Base-by-base conservation (phyloP, 192 early-diverging fungal species). In the Coemansia sp. region DNA sequence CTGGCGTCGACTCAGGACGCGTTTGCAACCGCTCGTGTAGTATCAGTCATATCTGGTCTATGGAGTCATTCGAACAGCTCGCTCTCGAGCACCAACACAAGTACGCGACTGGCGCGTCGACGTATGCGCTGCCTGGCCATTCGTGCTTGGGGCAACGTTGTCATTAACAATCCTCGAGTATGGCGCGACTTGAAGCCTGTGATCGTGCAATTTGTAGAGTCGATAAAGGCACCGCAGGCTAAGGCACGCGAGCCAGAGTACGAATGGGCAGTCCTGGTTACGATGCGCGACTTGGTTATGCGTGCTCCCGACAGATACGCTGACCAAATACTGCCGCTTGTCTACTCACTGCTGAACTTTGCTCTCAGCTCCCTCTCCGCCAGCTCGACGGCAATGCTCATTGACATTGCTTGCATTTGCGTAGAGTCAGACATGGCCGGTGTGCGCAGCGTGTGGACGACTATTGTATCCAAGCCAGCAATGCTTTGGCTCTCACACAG, bases 171-270 rank as follows among this genome's bases (percentile, higher is more conserved):
- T 32, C 64, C 76, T 9, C 76, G 76, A 11, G 76, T 73, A 9
- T 78, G 76, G 76, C 76, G 67, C 44, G 76, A 78, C 43, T 39
- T 78, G 47, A 40, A 62, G 39, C 64, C 67, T 4, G 52, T 73
- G 13, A 23, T 78, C 35, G 49, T 58, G 28, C 76, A 78, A 21
- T 53, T 72, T 44, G 70, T 68, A 2, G 76, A 78, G 60, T 55
- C 66, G 7, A 65, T 62, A 23, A 78, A 78, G 52, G 76, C 63
- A 8, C 28, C 16, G 13, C 26, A 38, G 32, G 17, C 9, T 21
- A 28, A 21, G 0, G 2, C 62, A 37, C 68, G 44, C 50, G 47
- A 65, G 30, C 60, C 49, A 5, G 75, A 71, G 50, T 78, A 78
- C 63, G 70, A 68, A 42, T 78, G 76, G 76, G 63, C 76, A 4